A percentile compares a stretch with the other conserved stretches of the same genome.
Evolutionary conservation across 495 filamentous ascomycete species (phyloP).

Genomic region (Neurospora pannonica): DNA sequence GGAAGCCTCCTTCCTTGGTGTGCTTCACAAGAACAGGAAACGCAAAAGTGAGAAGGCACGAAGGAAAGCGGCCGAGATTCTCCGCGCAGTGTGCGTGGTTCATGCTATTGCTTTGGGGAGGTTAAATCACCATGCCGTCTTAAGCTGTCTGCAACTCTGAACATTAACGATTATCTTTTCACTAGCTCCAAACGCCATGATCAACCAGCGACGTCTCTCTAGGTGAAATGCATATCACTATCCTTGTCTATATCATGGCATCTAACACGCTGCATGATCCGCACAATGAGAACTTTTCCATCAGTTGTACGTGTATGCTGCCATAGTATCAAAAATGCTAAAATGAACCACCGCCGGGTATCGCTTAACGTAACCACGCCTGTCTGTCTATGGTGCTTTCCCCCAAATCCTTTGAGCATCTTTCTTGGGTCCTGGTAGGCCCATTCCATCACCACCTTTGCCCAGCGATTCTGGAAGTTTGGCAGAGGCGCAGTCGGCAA

Average conservation of each 20-base stretch:
- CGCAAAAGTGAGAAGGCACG: background rate
- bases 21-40: background rate
- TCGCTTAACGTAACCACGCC: background rate
- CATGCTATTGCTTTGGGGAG: background rate
- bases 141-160: background rate
- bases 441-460: background rate
- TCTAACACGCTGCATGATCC: background rate
- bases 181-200: background rate
- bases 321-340: background rate
- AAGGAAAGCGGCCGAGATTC: constrained; percentile 1
- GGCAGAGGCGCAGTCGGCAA: background rate
- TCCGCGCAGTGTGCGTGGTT: background rate
- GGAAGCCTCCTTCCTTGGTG: background rate
- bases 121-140: background rate
- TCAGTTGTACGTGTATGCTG: background rate
- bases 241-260: background rate
- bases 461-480: background rate
- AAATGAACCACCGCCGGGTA: background rate
- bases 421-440: background rate
- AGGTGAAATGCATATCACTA: background rate
- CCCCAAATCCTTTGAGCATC: background rate
- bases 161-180: background rate
- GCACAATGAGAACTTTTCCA: background rate
- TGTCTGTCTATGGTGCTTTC: background rate
- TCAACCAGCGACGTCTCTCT: background rate